Evolutionary conservation across 805 yeast species (phyloP).

Genomic region (Sugiyamaella floridensis): DNA sequence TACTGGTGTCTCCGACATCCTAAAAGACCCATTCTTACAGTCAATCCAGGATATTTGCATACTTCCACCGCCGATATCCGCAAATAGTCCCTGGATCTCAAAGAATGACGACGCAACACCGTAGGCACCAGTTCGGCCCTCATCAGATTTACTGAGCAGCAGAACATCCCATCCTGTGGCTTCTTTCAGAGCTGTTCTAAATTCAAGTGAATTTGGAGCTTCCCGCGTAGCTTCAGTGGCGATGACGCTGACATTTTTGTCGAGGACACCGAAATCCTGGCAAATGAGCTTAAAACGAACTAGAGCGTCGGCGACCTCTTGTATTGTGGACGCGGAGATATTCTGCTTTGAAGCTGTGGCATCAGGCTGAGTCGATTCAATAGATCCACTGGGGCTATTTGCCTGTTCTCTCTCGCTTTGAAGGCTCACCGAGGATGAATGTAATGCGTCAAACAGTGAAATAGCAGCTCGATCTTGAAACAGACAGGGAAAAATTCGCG

Average conservation of each 20-base stretch:
- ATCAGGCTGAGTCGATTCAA: neutral
- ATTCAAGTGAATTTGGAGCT: constrained; percentile 56
- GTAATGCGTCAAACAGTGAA: constrained; percentile 57
- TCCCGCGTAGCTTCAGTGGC: constrained; percentile 73
- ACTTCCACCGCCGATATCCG: constrained; percentile 71
- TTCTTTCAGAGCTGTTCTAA: constrained; percentile 48
- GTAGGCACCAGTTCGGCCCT: constrained; percentile 59
- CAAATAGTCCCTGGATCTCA: constrained; percentile 56
- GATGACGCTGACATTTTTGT: constrained; percentile 50
- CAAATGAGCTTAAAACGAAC: constrained; percentile 62
- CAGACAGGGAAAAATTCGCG: constrained; percentile 70
- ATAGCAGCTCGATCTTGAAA: constrained; percentile 69
- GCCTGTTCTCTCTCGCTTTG: neutral
- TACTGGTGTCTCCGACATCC: constrained; percentile 50
- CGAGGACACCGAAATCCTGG: constrained; percentile 64
- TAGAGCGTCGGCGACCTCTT: constrained; percentile 57
- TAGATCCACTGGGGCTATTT: too few species aligned
- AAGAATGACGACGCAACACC: constrained; percentile 72
- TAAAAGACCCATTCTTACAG: constrained; percentile 48
- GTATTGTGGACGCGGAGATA: constrained; percentile 40
- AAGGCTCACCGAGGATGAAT: constrained; percentile 13
- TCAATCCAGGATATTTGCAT: constrained; percentile 65
- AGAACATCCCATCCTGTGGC: constrained; percentile 63
- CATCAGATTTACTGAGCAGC: constrained; percentile 53
- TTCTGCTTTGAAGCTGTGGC: constrained; percentile 5